These are phyloP conservation scores for Blepharisma undulans DNA, from an alignment of 169 alveolate genomes.

Conservation along the genomic window DNA sequence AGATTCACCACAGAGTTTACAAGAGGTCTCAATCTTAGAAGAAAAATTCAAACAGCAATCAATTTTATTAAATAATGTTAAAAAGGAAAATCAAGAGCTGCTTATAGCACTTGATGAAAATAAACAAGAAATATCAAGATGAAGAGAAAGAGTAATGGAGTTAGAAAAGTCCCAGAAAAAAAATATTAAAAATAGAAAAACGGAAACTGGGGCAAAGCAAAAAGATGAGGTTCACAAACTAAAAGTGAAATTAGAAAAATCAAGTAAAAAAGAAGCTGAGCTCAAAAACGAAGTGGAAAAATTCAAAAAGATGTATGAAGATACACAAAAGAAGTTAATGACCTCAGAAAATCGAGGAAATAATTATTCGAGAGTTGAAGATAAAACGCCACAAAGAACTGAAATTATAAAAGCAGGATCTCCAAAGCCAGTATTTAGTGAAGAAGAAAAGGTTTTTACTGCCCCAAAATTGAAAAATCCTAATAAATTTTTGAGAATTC, in stretches of 20 bases:
- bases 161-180: slow-evolving; percentile 11
- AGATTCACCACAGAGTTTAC: not conserved
- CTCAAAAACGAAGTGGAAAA: not conserved
- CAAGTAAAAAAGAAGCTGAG: not conserved
- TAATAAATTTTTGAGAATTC: not conserved
- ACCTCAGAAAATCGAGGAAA: not conserved
- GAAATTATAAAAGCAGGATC: not conserved
- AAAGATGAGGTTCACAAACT: slow-evolving; percentile 26
- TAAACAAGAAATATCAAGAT: not conserved
- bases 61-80: not conserved
- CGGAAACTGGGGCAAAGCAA: not conserved
- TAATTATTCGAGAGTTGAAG: not conserved
- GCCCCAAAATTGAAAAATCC: not conserved
- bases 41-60: not conserved
- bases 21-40: not conserved
- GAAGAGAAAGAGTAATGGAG: not conserved
- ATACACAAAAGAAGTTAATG: not conserved
- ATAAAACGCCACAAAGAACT: not conserved
- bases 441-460: not conserved
- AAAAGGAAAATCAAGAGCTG: slow-evolving; percentile 15
- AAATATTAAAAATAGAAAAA: not conserved
- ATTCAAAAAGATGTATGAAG: not conserved
- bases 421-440: not conserved
- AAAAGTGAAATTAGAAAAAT: not conserved
- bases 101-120: not conserved